Percentiles rank a stretch among this genome's conserved stretches.
Conservation (phyloP, 2,329 filamentous ascomycete genomes). For the Pseudogymnoascus sp. region DNA sequence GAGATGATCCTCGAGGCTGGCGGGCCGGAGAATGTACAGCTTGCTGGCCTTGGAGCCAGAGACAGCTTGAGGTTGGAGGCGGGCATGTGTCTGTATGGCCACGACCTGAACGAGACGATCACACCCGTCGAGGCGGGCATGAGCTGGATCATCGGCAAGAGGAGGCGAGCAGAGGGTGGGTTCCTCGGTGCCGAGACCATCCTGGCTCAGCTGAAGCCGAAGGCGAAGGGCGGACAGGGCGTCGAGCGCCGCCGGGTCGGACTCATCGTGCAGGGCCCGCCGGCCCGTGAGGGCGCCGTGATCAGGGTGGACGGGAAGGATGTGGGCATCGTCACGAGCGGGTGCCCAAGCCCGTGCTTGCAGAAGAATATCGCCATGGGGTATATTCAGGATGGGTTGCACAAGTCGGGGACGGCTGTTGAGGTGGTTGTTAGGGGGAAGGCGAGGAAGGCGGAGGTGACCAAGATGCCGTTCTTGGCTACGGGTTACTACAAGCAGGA, state of each 20-base stretch:
- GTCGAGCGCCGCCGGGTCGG: constrained; percentile 70
- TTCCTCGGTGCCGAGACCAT: constrained; percentile 82
- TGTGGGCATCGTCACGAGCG: constrained; percentile 78
- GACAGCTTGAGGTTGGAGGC: constrained; percentile 92
- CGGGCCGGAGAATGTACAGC: constrained; percentile 53
- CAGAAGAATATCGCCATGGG: constrained; percentile 94
- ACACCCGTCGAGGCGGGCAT: constrained; percentile 60
- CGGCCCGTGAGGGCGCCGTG: constrained; percentile 80
- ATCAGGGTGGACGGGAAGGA: constrained; percentile 58
- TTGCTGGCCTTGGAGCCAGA: constrained; percentile 82
- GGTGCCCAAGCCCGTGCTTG: constrained; percentile 78
- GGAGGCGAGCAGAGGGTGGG: constrained; percentile 56
- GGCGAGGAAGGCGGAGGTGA: constrained; percentile 54
- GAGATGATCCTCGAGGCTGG: constrained; percentile 47
- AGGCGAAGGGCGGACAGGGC: constrained; percentile 62
- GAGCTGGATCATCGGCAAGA: constrained; percentile 77
- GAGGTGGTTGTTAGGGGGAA: constrained; percentile 58
- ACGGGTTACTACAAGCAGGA: constrained; percentile 49
- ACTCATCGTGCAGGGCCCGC: constrained; percentile 73
- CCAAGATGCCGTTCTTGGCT: constrained; percentile 64
- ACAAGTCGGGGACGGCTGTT: constrained; percentile 61
- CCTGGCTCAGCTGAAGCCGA: constrained; percentile 64
- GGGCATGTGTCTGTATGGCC: constrained; percentile 99
- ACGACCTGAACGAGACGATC: constrained; percentile 77
- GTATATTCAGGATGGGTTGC: constrained; percentile 58